Base-by-base conservation (phyloP, 495 filamentous ascomycete species). In the Staphylotrichum tortipilum region DNA sequence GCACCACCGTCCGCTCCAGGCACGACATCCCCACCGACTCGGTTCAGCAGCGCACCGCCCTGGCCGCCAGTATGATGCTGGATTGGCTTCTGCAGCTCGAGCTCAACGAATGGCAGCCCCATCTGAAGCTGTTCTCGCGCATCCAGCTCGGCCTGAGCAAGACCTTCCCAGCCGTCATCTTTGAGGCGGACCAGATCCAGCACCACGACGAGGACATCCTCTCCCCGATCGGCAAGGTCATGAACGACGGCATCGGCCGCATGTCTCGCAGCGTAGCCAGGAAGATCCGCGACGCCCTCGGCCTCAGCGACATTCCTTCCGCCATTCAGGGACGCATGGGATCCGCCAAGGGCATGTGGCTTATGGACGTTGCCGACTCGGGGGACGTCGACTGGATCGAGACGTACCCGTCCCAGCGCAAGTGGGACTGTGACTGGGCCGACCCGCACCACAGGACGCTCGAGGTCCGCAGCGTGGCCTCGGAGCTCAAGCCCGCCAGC, bases 261-360 rank as follows among this genome's bases (percentile, higher is more conserved):
- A 84, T 89, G 63, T 92, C 88, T 0, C 69, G 71, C 30, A 62
- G 63, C 4, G 72, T 87, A 19, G 87, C 85, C 6, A 67, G 71
- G 19, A 67, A 71, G 30, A 75, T 91, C 12, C 75, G 76, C 8
- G 70, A 82, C 29, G 56, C 60, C 2, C 70, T 90, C 28, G 78
- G 79, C 0, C 70, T 89, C 6, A 56, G 69, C 3, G 71, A 74
- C 34, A 74, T 83, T 0, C 88, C 90, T 0, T 84, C 83, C 47
- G 79, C 75, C 7, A 84, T 94, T 44, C 91, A 96, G 67, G 91
- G 74, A 10, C 75, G 91, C 34, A 81, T 97, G 52, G 85, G 82
- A 3, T 81, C 85, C 6, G 86, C 88, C 1, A 96, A 97, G 65
- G 92, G 92, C 3, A 68, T 96, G 34, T 96, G 91, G 90, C 79